Base-by-base conservation (phyloP, 352 stramenopile species). In the Phytopythium aichiense region DNA sequence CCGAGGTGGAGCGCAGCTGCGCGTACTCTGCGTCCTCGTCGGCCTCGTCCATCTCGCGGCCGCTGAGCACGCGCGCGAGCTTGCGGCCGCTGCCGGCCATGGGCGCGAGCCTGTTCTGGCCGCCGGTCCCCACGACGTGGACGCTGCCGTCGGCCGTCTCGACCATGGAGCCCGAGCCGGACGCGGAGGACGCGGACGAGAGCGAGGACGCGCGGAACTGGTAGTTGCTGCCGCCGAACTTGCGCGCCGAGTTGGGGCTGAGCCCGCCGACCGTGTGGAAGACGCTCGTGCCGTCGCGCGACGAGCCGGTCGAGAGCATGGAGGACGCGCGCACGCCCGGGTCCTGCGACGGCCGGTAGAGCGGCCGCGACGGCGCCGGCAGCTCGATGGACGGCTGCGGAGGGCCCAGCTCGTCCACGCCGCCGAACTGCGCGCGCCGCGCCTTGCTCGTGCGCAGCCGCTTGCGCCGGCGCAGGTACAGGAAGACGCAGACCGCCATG, bases 361-460 rank as follows among this genome's bases (percentile, higher is more conserved):
- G 54, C 37, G 49, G 37, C 30, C 23, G 43, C 20, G 15, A 11
- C 7, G 59, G 49, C 28, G 60, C 67, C 7, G 73, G 60, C 30
- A 81, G 63, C 42, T 81, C 73, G 25, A 81, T 81, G 23, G 73
- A 81, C 65, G 76, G 74, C 43, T 81, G 67, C 1, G 73, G 64
- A 38, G 76, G 57, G 1, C 73, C 73, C 2, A 81, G 65, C 23
- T 76, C 68, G 33, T 59, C 50, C 25, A 33, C 38, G 51, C 68
- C 59, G 16, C 56, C 49, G 0, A 56, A 52, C 37, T 74, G 72
- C 15, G 55, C 49, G 2, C 40, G 30, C 15, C 66, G 65, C 57
- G 50, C 63, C 51, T 62, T 60, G 20, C 58, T 54, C 1, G 61
- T 64, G 1, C 61, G 50, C 4, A 76, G 13, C 11, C 54, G 37